A percentile compares a stretch with the other conserved stretches of the same genome.
Conservation (phyloP, 495 filamentous ascomycete genomes). For the Oidiodendron maius region DNA sequence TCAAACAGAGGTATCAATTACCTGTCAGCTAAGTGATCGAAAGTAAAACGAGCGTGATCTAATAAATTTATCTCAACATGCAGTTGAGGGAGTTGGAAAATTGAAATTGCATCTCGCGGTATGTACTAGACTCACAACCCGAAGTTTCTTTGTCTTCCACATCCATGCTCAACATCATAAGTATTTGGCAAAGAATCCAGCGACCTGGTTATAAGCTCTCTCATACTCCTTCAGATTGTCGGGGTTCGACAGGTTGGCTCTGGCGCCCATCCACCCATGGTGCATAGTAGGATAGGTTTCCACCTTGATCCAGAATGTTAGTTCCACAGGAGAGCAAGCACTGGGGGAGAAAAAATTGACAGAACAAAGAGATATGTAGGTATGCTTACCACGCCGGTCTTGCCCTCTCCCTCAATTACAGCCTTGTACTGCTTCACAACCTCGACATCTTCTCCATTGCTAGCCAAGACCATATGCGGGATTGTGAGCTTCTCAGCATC, state of each 20-base stretch:
- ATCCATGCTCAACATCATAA: too few relatives aligned
- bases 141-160: too few relatives aligned
- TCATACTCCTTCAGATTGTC: slow-evolving; percentile 42
- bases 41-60: too few relatives aligned
- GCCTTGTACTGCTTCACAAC: slow-evolving; percentile 29
- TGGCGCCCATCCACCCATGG: slow-evolving; percentile 60
- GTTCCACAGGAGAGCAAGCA: too few relatives aligned
- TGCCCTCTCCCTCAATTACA: not conserved
- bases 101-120: too few relatives aligned
- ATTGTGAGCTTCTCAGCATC: slow-evolving; percentile 41
- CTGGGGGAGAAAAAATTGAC: too few relatives aligned
- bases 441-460: slow-evolving; percentile 42
- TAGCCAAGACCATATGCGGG: slow-evolving; percentile 47
- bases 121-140: too few relatives aligned
- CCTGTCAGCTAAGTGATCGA: too few relatives aligned
- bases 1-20: too few relatives aligned
- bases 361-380: too few relatives aligned
- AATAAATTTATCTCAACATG: too few relatives aligned
- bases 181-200: not conserved
- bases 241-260: slow-evolving; percentile 43
- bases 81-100: too few relatives aligned
- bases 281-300: slow-evolving; percentile 46
- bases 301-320: slow-evolving; percentile 23
- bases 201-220: slow-evolving; percentile 23
- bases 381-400: slow-evolving; percentile 28